These are phyloP conservation scores for Parietichytrium sp. DNA, from an alignment of 108 stramenopile genomes.

Conservation along the genomic window DNA sequence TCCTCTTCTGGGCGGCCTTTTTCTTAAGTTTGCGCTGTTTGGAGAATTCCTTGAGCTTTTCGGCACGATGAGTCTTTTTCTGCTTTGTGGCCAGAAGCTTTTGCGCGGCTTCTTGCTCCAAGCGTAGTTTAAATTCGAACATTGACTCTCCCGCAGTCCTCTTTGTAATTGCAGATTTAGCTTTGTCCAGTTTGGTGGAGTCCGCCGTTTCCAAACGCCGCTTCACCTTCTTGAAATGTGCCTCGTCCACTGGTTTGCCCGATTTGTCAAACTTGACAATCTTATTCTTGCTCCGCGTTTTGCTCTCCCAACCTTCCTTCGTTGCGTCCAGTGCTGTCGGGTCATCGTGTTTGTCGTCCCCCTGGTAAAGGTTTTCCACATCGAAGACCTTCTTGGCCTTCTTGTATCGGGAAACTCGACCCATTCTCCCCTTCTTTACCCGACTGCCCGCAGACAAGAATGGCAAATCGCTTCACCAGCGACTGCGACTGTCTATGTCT, in stretches of 20 bases:
- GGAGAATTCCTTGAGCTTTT: constrained; percentile 16
- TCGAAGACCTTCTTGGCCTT: neutral
- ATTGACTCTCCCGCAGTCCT: constrained; percentile 1
- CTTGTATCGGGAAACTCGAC: constrained; percentile 13
- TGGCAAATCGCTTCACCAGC: too few species aligned
- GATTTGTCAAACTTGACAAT: neutral
- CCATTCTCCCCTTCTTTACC: neutral
- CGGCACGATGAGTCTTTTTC: neutral
- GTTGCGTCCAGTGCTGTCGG: neutral
- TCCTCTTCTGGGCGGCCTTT: neutral
- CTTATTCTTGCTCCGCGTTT: constrained; percentile 12
- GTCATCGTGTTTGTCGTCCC: neutral
- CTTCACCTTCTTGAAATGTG: neutral
- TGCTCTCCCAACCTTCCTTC: neutral
- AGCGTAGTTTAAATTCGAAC: neutral
- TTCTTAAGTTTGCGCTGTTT: neutral
- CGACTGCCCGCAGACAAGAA: too few species aligned
- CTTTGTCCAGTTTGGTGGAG: neutral
- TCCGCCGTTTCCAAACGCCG: neutral
- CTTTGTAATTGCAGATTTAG: neutral
- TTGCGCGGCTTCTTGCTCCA: neutral
- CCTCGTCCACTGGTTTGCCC: neutral
- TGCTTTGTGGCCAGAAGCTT: constrained; percentile 13
- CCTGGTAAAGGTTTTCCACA: neutral
- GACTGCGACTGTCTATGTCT: too few species aligned